A percentile compares a stretch with the other conserved stretches of the same genome.
phyloP scores from a whole-genome alignment of 164 flowering plant genomes.

The Nymphaea thermarum region DNA sequence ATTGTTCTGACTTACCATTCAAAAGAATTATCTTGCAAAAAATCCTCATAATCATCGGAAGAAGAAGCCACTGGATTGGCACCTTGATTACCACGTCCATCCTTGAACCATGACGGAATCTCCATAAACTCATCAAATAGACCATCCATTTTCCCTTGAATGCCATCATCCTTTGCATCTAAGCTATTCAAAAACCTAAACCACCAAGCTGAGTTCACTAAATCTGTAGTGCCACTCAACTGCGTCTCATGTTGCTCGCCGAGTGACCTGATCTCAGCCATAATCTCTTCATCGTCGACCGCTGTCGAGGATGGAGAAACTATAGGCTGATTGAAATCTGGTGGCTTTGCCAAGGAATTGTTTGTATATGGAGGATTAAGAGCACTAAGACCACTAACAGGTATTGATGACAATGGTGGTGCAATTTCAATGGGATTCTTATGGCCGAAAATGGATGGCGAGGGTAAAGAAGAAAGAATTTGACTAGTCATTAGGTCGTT shows the following conservation, averaged over 20 bases:
- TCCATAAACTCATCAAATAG: constrained; percentile 56
- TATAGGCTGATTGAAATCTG: not conserved
- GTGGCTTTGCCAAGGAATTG: not conserved
- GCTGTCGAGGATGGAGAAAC: constrained; percentile 4
- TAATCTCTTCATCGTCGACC: constrained; percentile 56
- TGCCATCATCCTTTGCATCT: constrained; percentile 29
- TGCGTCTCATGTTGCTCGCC: constrained; percentile 87
- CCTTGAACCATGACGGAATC: constrained; percentile 62
- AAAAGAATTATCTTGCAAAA: constrained; percentile 52
- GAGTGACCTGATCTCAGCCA: constrained; percentile 70
- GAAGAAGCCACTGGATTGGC: not conserved
- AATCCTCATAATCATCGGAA: constrained; percentile 18
- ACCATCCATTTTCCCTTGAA: constrained; percentile 22
- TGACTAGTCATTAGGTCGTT: not conserved
- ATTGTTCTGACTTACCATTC: constrained; percentile 43
- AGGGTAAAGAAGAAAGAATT: not conserved
- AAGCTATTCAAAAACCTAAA: constrained; percentile 51
- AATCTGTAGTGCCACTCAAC: constrained; percentile 68
- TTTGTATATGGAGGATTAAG: not conserved
- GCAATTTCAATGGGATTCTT: not conserved
- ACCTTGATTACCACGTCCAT: not conserved
- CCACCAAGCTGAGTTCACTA: constrained; percentile 87
- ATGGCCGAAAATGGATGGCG: not conserved
- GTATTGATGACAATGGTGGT: not conserved
- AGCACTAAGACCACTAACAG: not conserved